Base-by-base conservation (phyloP, 2,329 filamentous ascomycete species). In the Fusarium pseudograminearum region DNA sequence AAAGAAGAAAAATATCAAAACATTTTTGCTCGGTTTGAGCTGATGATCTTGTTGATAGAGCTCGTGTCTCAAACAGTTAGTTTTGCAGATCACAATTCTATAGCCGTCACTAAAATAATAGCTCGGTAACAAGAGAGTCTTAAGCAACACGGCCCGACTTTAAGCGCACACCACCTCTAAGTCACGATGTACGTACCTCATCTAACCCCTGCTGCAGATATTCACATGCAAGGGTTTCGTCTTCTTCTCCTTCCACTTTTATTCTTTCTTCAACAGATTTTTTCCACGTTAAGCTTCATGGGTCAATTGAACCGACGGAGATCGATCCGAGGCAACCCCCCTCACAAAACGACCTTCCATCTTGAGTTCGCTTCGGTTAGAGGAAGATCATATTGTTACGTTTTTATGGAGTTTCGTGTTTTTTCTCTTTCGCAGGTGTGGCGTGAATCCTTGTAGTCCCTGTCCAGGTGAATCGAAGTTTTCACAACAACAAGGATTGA, bases 191-290 rank as follows among this genome's bases (percentile, higher is more conserved):
- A 28, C 28, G 28, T 30, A 30, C 28, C 28, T 30, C 28, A 10
- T 40, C 4, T 3, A 8, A 47, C 16, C 47, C 48, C 34, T 51
- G 24, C 48, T 40, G 34, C 34, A 30, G 48, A 52, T 40, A 22
- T 41, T 40, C 48, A 52, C 48, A 52, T 52, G 48, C 34, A 38
- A 28, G 48, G 28, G 28, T 51, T 40, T 40, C 12, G n/a, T 40
- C 18, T 34, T 41, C n/a, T 22, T 31, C 28, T 22, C 20, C 24
- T 15, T 46, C 44, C 26, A 30, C 12, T 31, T 31, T 22, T 31
- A 28, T 38, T 51, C 20, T 22, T 38, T 51, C 48, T 52, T 40
- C 48, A 41, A 22, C 48, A 30, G 34, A 28, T 15, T 40, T 26
- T 40, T n/a, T 50, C 14, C 4, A 26, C 20, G 14, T 22, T 52